Percentiles rank a stretch among this genome's conserved stretches.
phyloP scores from a whole-genome alignment of 768 basidiomycete genomes.

The Piloderma croceum region DNA sequence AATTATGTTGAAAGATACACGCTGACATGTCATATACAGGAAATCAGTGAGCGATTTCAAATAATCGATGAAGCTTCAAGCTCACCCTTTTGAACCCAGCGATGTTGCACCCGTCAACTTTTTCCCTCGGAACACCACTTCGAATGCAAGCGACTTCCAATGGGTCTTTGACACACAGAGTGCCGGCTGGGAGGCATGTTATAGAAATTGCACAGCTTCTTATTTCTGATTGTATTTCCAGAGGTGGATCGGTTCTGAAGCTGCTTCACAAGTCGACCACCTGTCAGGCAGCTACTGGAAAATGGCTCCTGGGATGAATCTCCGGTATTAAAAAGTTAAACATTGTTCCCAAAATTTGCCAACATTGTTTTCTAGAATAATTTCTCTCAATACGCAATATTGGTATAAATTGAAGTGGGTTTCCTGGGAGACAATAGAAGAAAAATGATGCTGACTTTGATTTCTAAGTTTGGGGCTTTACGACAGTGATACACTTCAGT shows the following conservation, averaged over 20 bases:
- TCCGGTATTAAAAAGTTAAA: too few species aligned
- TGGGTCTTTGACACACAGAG: conserved; percentile 55
- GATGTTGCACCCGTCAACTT: conserved; percentile 54
- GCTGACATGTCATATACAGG: conserved; percentile 3
- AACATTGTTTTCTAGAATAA: conserved; percentile 32
- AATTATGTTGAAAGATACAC: not conserved
- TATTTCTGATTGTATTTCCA: conserved; percentile 12
- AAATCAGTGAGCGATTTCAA: conserved; percentile 41
- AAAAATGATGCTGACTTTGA: not conserved
- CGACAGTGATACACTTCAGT: conserved; percentile 45
- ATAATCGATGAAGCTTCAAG: too few species aligned
- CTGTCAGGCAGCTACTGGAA: conserved; percentile 52
- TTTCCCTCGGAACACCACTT: conserved; percentile 47
- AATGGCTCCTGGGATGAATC: conserved; percentile 41
- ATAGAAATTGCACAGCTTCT: not conserved
- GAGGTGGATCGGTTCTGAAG: conserved; percentile 43
- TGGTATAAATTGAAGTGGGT: conserved; percentile 57
- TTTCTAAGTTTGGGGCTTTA: conserved; percentile 51
- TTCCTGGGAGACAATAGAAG: not conserved
- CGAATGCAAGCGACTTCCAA: conserved; percentile 32
- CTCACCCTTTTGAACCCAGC: too few species aligned
- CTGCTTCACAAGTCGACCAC: conserved; percentile 39
- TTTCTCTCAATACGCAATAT: conserved; percentile 56
- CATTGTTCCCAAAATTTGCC: not conserved
- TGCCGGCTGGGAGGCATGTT: conserved; percentile 41